A percentile compares a stretch with the other conserved stretches of the same genome.
Conservation (phyloP, 2,329 filamentous ascomycete species). For the Spiromastix sp. region DNA sequence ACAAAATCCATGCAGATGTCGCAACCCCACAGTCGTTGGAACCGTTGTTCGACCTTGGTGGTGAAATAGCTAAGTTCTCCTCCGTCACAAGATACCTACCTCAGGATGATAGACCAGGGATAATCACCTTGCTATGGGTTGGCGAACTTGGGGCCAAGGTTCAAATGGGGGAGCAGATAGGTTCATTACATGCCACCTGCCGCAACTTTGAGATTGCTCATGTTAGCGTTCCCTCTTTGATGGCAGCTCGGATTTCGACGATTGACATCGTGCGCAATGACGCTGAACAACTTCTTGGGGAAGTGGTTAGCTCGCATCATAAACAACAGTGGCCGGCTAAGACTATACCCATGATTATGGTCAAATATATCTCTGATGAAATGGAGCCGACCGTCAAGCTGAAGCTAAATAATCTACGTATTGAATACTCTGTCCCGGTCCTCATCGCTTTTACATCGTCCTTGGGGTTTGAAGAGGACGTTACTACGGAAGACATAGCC, state of each 20-base stretch:
- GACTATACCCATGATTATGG: conserved; percentile 60
- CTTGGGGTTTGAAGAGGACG: conserved; percentile 58
- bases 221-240: conserved; percentile 71
- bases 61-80: conserved; percentile 71
- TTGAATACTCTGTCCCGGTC: conserved; percentile 84
- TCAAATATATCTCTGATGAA: conserved; percentile 84
- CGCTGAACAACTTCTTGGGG: conserved; percentile 61
- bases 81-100: conserved; percentile 90
- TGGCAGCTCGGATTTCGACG: conserved; percentile 63
- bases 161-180: conserved; percentile 59
- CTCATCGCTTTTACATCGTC: conserved; percentile 71
- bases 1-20: conserved; percentile 52
- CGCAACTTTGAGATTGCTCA: conserved; percentile 62
- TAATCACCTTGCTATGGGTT: conserved; percentile 63
- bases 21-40: conserved; percentile 55
- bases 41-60: conserved; percentile 58
- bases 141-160: conserved; percentile 52
- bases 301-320: conserved; percentile 34
- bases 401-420: conserved; percentile 69
- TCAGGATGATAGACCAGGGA: conserved; percentile 84
- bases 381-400: conserved; percentile 85
- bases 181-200: conserved; percentile 49
- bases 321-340: conserved; percentile 12
- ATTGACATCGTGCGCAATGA: conserved; percentile 55
- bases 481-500: conserved; percentile 63